These are phyloP conservation scores for Chamaenerion angustifolium DNA, from an alignment of 345 rosid species.

Conservation along the genomic window DNA sequence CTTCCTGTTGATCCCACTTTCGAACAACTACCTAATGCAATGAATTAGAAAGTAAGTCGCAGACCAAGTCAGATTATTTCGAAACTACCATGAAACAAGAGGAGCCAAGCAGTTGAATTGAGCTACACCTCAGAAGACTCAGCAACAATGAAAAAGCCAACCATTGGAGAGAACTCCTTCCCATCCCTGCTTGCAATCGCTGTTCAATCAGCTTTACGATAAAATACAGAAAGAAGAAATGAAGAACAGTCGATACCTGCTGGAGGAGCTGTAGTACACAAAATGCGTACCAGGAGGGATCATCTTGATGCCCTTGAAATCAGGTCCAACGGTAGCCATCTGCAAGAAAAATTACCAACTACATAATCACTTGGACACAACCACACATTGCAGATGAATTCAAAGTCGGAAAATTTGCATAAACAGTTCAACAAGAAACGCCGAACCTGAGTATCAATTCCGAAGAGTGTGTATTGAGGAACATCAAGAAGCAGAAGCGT, in stretches of 20 bases:
- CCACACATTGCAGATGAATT: background rate
- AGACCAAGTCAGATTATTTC: background rate
- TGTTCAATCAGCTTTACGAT: background rate
- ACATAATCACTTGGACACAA: background rate
- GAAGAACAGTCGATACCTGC: slow-evolving; percentile 22
- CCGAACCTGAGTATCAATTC: slow-evolving; percentile 70
- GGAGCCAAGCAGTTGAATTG: no score
- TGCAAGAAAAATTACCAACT: slow-evolving; percentile 14
- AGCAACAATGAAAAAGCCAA: slow-evolving; percentile 44
- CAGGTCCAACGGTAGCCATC: slow-evolving; percentile 61
- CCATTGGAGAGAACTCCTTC: slow-evolving; percentile 69
- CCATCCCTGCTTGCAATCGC: slow-evolving; percentile 58
- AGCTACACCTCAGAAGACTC: no score
- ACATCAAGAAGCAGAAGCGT: slow-evolving; percentile 81
- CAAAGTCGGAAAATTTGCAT: background rate
- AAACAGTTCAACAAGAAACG: background rate
- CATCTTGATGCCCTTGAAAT: slow-evolving; percentile 87
- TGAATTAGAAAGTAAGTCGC: background rate
- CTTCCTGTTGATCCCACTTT: slow-evolving; percentile 63
- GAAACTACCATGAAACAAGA: background rate
- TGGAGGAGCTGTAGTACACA: slow-evolving; percentile 62
- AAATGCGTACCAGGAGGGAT: slow-evolving; percentile 91
- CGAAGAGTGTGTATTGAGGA: slow-evolving; percentile 64
- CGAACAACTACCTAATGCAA: slow-evolving; percentile 60
- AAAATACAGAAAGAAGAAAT: background rate